Evolutionary conservation across 768 basidiomycete species (phyloP).

Genomic region (Xanthoconium stramineum): DNA sequence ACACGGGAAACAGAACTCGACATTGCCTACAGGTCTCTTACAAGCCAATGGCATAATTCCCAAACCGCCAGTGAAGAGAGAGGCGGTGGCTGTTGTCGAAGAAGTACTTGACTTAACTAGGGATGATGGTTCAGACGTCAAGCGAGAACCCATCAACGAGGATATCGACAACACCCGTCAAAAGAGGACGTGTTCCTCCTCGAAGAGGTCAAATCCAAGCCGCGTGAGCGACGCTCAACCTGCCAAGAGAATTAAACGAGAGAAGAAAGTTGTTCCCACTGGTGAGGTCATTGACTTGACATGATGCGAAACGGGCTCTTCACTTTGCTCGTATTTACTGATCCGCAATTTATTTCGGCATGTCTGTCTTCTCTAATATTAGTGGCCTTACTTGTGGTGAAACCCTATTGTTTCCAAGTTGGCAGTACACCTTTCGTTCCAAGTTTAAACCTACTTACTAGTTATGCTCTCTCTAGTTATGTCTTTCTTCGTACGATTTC

Average conservation of each 20-base stretch:
- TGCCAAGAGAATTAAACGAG: constrained; percentile 28
- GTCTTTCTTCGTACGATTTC: background rate
- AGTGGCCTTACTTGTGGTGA: background rate
- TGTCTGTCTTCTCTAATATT: background rate
- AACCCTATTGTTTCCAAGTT: background rate
- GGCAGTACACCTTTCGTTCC: background rate
- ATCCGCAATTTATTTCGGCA: background rate
- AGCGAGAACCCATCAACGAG: constrained; percentile 4
- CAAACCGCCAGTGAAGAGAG: constrained; percentile 1
- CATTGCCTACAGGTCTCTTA: constrained; percentile 19
- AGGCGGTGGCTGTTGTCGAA: background rate
- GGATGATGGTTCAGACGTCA: background rate
- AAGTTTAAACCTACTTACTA: background rate
- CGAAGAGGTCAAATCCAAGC: constrained; percentile 5
- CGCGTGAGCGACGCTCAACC: constrained; percentile 4
- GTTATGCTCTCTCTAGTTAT: background rate
- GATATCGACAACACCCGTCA: constrained; percentile 3
- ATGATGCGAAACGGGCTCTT: constrained; percentile 9
- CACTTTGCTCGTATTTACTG: background rate
- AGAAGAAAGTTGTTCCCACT: constrained; percentile 10
- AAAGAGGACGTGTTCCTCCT: background rate
- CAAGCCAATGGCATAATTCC: constrained; percentile 28
- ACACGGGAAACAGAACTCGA: background rate
- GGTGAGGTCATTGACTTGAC: constrained; percentile 32
- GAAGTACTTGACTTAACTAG: constrained; percentile 25